These are phyloP conservation scores for Globisporangium solare DNA, from an alignment of 352 stramenopile species.

Conservation along the genomic window DNA sequence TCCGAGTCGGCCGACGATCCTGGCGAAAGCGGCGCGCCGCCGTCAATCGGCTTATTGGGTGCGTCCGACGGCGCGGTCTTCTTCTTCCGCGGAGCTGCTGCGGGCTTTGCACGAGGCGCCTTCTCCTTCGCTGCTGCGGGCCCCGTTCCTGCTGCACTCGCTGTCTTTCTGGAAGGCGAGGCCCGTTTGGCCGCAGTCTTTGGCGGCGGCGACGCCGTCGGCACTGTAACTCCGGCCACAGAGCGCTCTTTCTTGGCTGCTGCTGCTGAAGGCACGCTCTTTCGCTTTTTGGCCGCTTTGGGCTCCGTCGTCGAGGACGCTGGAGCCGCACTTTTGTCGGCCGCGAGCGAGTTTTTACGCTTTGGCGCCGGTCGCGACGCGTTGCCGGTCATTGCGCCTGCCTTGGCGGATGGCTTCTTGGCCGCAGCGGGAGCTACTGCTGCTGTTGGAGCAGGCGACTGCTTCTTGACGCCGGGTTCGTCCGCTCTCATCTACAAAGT, in stretches of 20 bases:
- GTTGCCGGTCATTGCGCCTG: background rate
- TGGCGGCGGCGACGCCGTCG: background rate
- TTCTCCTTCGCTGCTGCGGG: background rate
- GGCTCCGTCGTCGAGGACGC: background rate
- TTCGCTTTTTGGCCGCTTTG: conserved; percentile 12
- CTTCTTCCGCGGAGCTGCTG: conserved; percentile 5
- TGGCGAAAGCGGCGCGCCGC: background rate
- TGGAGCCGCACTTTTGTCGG: background rate
- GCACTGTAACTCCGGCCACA: background rate
- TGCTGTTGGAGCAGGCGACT: background rate
- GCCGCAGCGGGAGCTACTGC: background rate
- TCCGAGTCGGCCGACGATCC: background rate
- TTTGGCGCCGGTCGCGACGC: conserved; percentile 1
- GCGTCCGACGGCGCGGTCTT: conserved; percentile 1
- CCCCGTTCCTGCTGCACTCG: background rate
- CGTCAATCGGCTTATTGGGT: background rate
- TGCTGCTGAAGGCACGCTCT: background rate
- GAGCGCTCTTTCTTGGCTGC: background rate
- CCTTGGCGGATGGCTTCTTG: conserved; percentile 1
- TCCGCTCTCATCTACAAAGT: background rate
- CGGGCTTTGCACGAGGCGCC: conserved; percentile 1
- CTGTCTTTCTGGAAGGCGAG: conserved; percentile 13
- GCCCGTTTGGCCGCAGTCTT: conserved; percentile 2
- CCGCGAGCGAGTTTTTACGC: conserved; percentile 8
- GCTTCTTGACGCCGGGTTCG: conserved; percentile 4